Evolutionary conservation across 306 rosid genomes (phyloP).

Genomic region (Fragaria ananassa): DNA sequence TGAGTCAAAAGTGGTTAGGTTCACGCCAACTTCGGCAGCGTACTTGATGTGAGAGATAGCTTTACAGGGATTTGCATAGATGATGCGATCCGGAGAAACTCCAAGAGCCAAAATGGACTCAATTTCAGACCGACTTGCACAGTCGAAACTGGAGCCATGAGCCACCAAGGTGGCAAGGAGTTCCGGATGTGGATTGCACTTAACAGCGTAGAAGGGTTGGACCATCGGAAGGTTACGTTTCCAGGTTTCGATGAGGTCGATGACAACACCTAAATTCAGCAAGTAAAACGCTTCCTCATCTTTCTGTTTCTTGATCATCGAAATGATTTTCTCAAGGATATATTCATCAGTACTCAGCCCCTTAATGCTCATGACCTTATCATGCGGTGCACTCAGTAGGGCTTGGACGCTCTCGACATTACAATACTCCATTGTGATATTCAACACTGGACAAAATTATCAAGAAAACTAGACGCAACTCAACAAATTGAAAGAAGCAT

Average conservation of each 20-base stretch:
- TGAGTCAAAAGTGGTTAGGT: constrained; percentile 52
- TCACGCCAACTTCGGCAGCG: constrained; percentile 53
- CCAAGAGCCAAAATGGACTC: constrained; percentile 51
- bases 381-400: background rate
- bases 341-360: too few relatives aligned
- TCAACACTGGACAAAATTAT: too few relatives aligned
- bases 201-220: constrained; percentile 54
- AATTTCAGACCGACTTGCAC: constrained; percentile 54
- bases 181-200: constrained; percentile 46
- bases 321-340: background rate
- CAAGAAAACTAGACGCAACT: too few relatives aligned
- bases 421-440: background rate
- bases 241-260: constrained; percentile 39
- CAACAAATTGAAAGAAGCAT: too few relatives aligned
- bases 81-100: constrained; percentile 47
- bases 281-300: constrained; percentile 34
- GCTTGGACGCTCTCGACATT: background rate
- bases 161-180: constrained; percentile 41
- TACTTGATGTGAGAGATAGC: constrained; percentile 45
- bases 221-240: constrained; percentile 34
- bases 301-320: background rate
- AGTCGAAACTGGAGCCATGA: constrained; percentile 49
- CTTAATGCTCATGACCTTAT: background rate
- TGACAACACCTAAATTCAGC: constrained; percentile 30
- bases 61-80: constrained; percentile 59